Evolutionary conservation across 2,329 filamentous ascomycete species (phyloP), one percentile per base, ranked within the genome.

Genomic region (Phialemoniopsis sp.): DNA sequence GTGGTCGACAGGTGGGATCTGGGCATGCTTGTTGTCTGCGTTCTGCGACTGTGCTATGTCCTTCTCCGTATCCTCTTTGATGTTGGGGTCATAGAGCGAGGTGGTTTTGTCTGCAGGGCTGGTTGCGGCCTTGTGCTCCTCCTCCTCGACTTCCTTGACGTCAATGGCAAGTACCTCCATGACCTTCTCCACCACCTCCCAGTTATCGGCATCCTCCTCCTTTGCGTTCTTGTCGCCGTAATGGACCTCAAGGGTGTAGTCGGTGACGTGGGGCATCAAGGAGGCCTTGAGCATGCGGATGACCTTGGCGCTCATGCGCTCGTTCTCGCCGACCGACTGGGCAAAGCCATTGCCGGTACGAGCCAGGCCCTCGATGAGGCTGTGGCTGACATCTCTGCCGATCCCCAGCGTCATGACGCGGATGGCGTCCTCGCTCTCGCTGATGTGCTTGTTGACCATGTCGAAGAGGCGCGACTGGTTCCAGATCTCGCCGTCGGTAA

Each of bases 211-310:
- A 12, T 48, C 53, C 4, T 26, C 21, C 21, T 9, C 26, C 28
- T 3, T 37, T 28, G 13, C 41, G 17, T 10, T 13, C 5, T 31
- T 16, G 9, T 18, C 54, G 8, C 52, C 57, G 47, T 85, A 87
- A 39, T 78, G 74, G 44, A 87, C 61, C 50, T 84, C 78, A 2
- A 88, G 61, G 0, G 66, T 70, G 51, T 82, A 86, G 51, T 87
- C 73, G 13, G 62, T 71, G 33, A 86, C 66, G 45, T 87, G 82
- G 0, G 82, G 81, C 3, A 75, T 78, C 15, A 89, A 58, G 0
- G 82, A 78, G 0, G 76, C 84, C 53, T 85, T 87, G 41, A 89
- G 65, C 85, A 89, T 89, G 3, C 85, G 73, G 3, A 89, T 70
- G 1, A 88, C 72, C 54, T 85, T 85, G 46, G 64, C 74, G 49